Evolutionary conservation across 176 grass and related monocot species (phyloP).

Genomic region (Triticum monococcum): DNA sequence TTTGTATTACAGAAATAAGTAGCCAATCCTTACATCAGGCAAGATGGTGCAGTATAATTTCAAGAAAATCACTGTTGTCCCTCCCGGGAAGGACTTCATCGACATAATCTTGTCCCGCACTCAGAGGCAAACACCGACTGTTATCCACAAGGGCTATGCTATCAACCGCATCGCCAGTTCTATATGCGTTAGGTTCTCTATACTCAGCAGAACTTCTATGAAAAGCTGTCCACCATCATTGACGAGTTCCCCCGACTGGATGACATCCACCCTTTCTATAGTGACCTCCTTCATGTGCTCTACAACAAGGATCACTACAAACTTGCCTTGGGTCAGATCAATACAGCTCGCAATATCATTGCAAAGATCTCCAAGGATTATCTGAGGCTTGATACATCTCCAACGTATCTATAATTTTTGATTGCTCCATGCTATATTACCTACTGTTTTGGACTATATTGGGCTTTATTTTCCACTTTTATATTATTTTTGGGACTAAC

Average conservation of each 20-base stretch:
- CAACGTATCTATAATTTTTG: too few relatives aligned
- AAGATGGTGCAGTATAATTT: slow-evolving; percentile 89
- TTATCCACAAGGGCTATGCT: slow-evolving; percentile 81
- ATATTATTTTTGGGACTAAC: too few relatives aligned
- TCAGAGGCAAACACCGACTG: slow-evolving; percentile 65
- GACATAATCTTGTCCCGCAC: slow-evolving; percentile 83
- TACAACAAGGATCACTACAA: slow-evolving; percentile 93
- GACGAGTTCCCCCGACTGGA: slow-evolving; percentile 68
- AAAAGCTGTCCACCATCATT: slow-evolving; percentile 68
- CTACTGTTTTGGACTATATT: too few relatives aligned
- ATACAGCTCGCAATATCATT: slow-evolving; percentile 67
- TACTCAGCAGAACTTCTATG: slow-evolving; percentile 71
- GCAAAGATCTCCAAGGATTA: slow-evolving; percentile 73
- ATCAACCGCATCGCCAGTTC: slow-evolving; percentile 56
- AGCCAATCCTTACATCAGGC: neutral
- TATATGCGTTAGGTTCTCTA: slow-evolving; percentile 76
- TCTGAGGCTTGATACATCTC: slow-evolving; percentile 67
- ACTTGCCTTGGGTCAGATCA: slow-evolving; percentile 74
- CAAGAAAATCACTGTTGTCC: slow-evolving; percentile 71
- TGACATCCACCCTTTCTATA: slow-evolving; percentile 68
- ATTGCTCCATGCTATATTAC: too few relatives aligned
- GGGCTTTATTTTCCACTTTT: too few relatives aligned
- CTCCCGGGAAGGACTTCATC: slow-evolving; percentile 74
- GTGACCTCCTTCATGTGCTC: slow-evolving; percentile 66
- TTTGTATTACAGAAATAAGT: neutral